phyloP scores from a whole-genome alignment of 2,329 filamentous ascomycete genomes.

The Monosporascus sp. region DNA sequence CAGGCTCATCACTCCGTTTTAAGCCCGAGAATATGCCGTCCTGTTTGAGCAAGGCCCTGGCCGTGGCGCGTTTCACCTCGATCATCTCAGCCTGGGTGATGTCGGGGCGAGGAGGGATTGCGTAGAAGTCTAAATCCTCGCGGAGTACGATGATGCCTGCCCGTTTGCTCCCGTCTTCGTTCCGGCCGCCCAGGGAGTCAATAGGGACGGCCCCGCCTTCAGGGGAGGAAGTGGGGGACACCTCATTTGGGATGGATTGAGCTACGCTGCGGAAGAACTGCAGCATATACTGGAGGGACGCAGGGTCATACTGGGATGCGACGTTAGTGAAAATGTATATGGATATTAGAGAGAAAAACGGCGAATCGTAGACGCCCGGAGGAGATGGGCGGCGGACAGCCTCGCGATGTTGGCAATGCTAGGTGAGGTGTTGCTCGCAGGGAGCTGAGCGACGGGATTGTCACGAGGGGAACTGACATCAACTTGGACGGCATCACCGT shows the following conservation, averaged over 20 bases:
- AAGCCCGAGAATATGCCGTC: conserved; percentile 94
- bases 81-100: conserved; percentile 91
- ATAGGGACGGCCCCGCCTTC: conserved; percentile 60
- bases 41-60: conserved; percentile 78
- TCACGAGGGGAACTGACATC: conserved; percentile 65
- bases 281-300: conserved; percentile 96
- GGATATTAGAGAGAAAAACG: conserved; percentile 32
- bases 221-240: conserved; percentile 60
- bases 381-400: conserved; percentile 9
- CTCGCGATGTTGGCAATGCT: conserved; percentile 16
- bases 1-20: conserved; percentile 89
- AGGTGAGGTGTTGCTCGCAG: conserved; percentile 15
- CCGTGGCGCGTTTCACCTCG: conserved; percentile 88
- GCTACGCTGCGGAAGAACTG: conserved; percentile 96
- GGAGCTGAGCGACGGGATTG: conserved; percentile 19
- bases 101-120: conserved; percentile 78
- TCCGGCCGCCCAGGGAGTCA: conserved; percentile 59
- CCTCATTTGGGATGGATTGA: conserved; percentile 81
- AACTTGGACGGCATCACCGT: conserved; percentile 92
- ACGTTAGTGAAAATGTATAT: conserved; percentile 40
- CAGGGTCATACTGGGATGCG: conserved; percentile 77
- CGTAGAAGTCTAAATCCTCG: conserved; percentile 97
- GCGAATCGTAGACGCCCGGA: conserved; percentile 23
- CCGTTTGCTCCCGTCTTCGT: conserved; percentile 68
- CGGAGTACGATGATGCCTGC: conserved; percentile 95